Percentiles rank a stretch among this genome's conserved stretches.
Conservation (phyloP, 2,329 filamentous ascomycete genomes). For the Blastomyces gilchristii region DNA sequence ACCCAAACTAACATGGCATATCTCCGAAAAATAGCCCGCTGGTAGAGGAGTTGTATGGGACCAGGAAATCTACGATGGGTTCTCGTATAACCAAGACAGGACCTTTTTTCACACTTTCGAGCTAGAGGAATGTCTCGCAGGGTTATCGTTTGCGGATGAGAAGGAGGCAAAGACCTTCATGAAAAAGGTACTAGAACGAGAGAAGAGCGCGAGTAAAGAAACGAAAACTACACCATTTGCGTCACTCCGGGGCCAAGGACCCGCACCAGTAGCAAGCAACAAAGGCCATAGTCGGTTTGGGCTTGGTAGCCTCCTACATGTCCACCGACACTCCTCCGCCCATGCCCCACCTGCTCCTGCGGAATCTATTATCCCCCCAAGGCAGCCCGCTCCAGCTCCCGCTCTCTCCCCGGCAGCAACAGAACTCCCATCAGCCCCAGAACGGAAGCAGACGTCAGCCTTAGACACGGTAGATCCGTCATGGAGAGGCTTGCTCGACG, state of each 20-base stretch:
- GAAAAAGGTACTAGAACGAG: conserved; percentile 92
- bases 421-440: conserved; percentile 27
- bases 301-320: conserved; percentile 39
- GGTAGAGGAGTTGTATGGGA: conserved; percentile 88
- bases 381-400: conserved; percentile 13
- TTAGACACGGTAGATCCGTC: conserved; percentile 54
- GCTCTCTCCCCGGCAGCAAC: conserved; percentile 19
- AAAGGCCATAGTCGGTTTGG: conserved; percentile 44
- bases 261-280: conserved; percentile 33
- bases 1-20: conserved; percentile 1
- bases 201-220: conserved; percentile 88
- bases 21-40: conserved; percentile 45
- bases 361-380: conserved; percentile 42
- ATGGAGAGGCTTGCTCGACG: conserved; percentile 51
- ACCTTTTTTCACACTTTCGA: conserved; percentile 98
- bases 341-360: conserved; percentile 28
- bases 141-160: conserved; percentile 86
- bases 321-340: conserved; percentile 41
- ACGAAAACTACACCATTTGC: conserved; percentile 69
- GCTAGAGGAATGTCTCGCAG: conserved; percentile 81
- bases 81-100: conserved; percentile 90
- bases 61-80: conserved; percentile 93
- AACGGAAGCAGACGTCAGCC: conserved; percentile 16
- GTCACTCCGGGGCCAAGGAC: conserved; percentile 39
- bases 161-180: conserved; percentile 95